Percentiles rank a stretch among this genome's conserved stretches.
Conservation (phyloP, 805 yeast species). For the Suhomyces emberorum region DNA sequence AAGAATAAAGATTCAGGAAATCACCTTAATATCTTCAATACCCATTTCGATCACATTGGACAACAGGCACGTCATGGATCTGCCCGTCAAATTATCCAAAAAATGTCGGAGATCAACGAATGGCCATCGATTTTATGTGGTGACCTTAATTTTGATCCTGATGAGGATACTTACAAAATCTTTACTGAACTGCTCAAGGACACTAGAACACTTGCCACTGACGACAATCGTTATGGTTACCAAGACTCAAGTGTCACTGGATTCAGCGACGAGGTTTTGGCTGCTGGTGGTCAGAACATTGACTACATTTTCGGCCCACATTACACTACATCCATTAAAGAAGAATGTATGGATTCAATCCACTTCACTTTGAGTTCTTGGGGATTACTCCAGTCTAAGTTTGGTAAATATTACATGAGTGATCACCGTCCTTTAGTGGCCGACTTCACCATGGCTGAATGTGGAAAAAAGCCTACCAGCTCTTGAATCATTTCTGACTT, state of each 20-base stretch:
- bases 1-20: slow-evolving; percentile 9
- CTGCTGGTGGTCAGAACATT: slow-evolving; percentile 26
- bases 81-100: slow-evolving; percentile 8
- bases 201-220: slow-evolving; percentile 17
- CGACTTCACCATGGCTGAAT: no score
- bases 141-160: slow-evolving; percentile 26
- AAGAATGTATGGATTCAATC: slow-evolving; percentile 12
- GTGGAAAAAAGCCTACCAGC: no score
- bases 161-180: slow-evolving; percentile 17
- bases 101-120: slow-evolving; percentile 11
- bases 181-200: slow-evolving; percentile 16
- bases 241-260: slow-evolving; percentile 30
- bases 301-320: slow-evolving; percentile 32
- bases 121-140: slow-evolving; percentile 35
- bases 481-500: no score
- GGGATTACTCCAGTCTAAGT: slow-evolving; percentile 33
- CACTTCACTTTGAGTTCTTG: slow-evolving; percentile 19
- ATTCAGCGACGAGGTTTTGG: slow-evolving; percentile 24
- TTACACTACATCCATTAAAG: slow-evolving; percentile 15
- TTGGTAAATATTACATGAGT: slow-evolving; percentile 30
- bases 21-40: slow-evolving; percentile 17
- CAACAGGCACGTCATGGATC: slow-evolving; percentile 9
- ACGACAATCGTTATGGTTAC: slow-evolving; percentile 27
- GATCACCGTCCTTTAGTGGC: slow-evolving; percentile 37
- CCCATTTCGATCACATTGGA: slow-evolving; percentile 20